phyloP scores from a whole-genome alignment of 2,329 filamentous ascomycete species.

The Dactylellina drechsleri region DNA sequence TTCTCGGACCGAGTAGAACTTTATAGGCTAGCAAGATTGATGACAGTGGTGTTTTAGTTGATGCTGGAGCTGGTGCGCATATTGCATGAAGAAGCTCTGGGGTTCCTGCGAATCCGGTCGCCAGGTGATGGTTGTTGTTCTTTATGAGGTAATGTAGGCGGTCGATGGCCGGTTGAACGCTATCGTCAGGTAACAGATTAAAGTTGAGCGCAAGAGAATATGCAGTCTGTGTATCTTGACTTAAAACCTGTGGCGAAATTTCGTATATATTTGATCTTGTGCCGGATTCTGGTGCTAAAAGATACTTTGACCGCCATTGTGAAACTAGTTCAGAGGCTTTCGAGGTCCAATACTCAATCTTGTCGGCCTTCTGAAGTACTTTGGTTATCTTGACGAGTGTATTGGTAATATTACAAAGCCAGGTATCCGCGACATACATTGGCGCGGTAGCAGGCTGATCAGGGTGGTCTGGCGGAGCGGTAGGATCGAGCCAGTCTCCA shows the following conservation, averaged over 20 bases:
- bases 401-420: constrained; percentile 64
- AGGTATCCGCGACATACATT: constrained; percentile 65
- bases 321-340: constrained; percentile 7
- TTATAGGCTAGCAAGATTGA: constrained; percentile 61
- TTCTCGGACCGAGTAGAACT: constrained; percentile 65
- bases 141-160: constrained; percentile 60
- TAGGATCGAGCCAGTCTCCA: constrained; percentile 67
- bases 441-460: constrained; percentile 62
- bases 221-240: constrained; percentile 63
- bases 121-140: constrained; percentile 61
- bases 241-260: constrained; percentile 58
- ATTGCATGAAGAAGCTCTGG: constrained; percentile 61
- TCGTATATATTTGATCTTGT: too few species aligned
- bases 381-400: constrained; percentile 61
- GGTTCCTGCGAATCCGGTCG: constrained; percentile 65
- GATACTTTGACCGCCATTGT: constrained; percentile 36
- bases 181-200: constrained; percentile 58
- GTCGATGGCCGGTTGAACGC: constrained; percentile 55
- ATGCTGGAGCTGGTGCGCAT: constrained; percentile 55
- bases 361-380: constrained; percentile 59
- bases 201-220: constrained; percentile 62
- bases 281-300: constrained; percentile 2
- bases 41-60: background rate
- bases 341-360: constrained; percentile 45
- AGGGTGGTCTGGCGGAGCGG: constrained; percentile 63